phyloP scores from a whole-genome alignment of 164 flowering plant species.

The Cinnamomum chago region DNA sequence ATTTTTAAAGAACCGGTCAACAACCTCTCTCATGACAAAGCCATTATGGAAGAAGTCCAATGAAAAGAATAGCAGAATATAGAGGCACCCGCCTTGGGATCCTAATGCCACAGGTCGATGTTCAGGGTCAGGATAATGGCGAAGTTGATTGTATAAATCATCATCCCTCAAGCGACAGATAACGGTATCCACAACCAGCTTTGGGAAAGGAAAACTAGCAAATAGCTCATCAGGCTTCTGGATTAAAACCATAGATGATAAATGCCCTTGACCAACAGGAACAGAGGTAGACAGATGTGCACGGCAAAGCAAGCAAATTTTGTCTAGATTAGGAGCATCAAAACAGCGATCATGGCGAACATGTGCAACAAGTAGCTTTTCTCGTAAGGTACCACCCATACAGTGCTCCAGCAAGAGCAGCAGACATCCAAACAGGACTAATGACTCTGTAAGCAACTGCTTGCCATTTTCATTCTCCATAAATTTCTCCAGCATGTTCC shows the following conservation, averaged over 20 bases:
- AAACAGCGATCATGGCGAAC: constrained; percentile 19
- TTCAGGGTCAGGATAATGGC: constrained; percentile 26
- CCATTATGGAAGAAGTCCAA: constrained; percentile 21
- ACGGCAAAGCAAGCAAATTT: constrained; percentile 18
- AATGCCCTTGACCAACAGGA: constrained; percentile 5
- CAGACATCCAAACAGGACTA: constrained; percentile 26
- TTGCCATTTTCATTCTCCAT: constrained; percentile 17
- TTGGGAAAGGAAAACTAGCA: constrained; percentile 25
- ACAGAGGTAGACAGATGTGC: constrained; percentile 3
- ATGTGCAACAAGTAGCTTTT: constrained; percentile 25
- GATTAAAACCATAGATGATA: constrained; percentile 15
- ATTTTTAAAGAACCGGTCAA: constrained; percentile 27
- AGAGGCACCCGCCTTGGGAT: constrained; percentile 24
- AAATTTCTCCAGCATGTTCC: constrained; percentile 10
- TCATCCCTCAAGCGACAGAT: constrained; percentile 19
- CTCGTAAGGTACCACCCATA: constrained; percentile 21
- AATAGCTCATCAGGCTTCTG: constrained; percentile 25
- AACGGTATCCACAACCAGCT: constrained; percentile 20
- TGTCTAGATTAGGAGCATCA: constrained; percentile 16
- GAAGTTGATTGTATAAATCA: constrained; percentile 20
- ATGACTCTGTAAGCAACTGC: constrained; percentile 28
- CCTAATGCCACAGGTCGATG: constrained; percentile 28
- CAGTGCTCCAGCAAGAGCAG: constrained; percentile 24
- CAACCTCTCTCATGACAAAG: constrained; percentile 27
- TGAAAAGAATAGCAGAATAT: constrained; percentile 21